Conservation (phyloP, 148 eudicot genomes). For the Diospyros kaki region DNA sequence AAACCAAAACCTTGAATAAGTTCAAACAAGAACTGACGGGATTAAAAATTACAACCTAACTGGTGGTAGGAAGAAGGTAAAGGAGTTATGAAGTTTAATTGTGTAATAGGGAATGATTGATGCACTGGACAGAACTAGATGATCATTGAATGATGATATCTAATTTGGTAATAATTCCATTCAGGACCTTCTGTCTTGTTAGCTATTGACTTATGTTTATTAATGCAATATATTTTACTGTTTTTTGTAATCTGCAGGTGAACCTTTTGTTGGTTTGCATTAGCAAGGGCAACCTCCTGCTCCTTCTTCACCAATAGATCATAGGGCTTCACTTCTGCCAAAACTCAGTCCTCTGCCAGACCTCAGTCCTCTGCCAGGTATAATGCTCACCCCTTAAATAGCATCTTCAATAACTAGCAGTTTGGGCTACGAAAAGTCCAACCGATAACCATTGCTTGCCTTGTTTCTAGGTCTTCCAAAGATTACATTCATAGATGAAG, state of each 20-base stretch:
- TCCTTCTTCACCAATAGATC: conserved; percentile 22
- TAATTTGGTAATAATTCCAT: not conserved
- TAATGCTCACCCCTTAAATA: conserved; percentile 5
- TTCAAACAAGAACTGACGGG: not conserved
- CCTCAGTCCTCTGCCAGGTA: conserved; percentile 15
- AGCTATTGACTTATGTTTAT: not conserved
- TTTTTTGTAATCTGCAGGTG: conserved; percentile 30
- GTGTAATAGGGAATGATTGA: not conserved
- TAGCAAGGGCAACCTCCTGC: conserved; percentile 27
- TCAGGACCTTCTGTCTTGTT: not conserved
- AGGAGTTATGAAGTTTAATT: not conserved
- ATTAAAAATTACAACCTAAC: not conserved
- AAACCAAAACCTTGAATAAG: not conserved
- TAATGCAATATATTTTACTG: not conserved
- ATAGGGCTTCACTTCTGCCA: conserved; percentile 15
- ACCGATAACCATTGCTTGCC: conserved; percentile 19
- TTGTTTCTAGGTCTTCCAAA: conserved; percentile 21
- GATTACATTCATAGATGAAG: conserved; percentile 58
- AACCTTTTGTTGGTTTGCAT: conserved; percentile 23
- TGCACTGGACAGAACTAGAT: not conserved
- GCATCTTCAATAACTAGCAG: conserved; percentile 11
- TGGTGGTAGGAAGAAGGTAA: not conserved
- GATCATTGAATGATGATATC: not conserved
- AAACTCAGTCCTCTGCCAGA: conserved; percentile 21
- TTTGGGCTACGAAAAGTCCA: conserved; percentile 13